Evolutionary conservation across 2,329 filamentous ascomycete genomes (phyloP), one percentile per base, ranked within the genome.

Genomic region (Colletotrichum plurivorum): DNA sequence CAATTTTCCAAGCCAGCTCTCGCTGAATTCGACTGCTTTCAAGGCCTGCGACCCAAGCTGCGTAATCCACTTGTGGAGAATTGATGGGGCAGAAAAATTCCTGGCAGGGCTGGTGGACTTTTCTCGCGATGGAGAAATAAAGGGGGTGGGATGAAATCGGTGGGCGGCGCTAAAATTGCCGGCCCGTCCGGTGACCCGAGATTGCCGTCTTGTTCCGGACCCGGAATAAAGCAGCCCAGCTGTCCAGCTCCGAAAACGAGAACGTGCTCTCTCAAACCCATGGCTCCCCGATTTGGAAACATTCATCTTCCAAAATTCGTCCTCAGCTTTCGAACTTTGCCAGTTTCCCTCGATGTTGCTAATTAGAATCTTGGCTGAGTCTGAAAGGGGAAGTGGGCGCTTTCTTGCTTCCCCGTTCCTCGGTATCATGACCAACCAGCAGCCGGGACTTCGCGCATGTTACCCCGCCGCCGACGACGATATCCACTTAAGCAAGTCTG

Each of bases 91-190:
- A 18, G 12, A 43, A 48, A 49, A 25, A 25, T 25, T n/a, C 16
- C 18, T 39, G 46, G 56, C 39, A 3, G 9, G 18, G 36, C 49
- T 20, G 7, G 36, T 45, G 25, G 25, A 8, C 22, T 13, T 52
- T 25, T 25, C 22, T 25, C 31, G 7, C 2, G 18, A 55, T 22
- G 53, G 27, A 52, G 52, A 57, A 36, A 53, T 63, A 36, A 63
- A 62, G 45, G 59, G 63, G 59, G 52, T 25, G 15, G 31, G 31
- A 36, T 57, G 45, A 56, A 15, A 22, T 15, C 45, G 36, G 64
- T 52, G 58, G 57, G 58, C 31, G 9, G 18, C 58, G 64, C 52
- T 67, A 67, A 43, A 63, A 52, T 36, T 56, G 58, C 56, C 63
- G 63, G n/a, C 16, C 36, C 45, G 15, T 27, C 53, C 61, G 46